A percentile compares a stretch with the other conserved stretches of the same genome.
Evolutionary conservation across 768 basidiomycete genomes (phyloP).

Genomic region (Leccinellum luteum): DNA sequence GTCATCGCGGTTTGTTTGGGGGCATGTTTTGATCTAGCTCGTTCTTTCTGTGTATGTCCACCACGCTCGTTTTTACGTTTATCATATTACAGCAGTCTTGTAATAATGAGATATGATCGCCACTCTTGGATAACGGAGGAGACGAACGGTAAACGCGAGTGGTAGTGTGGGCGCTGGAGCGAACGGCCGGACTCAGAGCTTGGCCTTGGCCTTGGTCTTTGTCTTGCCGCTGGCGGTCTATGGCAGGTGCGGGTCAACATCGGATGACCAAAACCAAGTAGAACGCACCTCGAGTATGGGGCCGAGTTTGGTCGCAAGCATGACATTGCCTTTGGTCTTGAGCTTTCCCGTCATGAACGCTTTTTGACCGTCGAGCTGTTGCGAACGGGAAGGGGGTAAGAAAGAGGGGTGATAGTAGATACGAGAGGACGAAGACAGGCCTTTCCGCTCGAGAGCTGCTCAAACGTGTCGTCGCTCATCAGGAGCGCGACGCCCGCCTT

Average conservation of each 20-base stretch:
- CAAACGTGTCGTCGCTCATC: conserved; percentile 73
- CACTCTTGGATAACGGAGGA: conserved; percentile 10
- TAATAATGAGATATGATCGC: conserved; percentile 20
- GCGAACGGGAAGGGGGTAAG: too few relatives aligned
- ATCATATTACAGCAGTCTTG: conserved; percentile 1
- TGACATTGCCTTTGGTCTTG: conserved; percentile 89
- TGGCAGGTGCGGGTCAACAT: neutral
- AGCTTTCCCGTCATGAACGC: conserved; percentile 95
- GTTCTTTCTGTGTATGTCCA: neutral
- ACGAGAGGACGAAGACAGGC: neutral
- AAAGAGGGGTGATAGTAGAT: too few relatives aligned
- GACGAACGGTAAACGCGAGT: neutral
- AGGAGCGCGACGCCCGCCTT: conserved; percentile 84
- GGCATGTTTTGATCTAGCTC: conserved; percentile 58
- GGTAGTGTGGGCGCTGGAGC: neutral
- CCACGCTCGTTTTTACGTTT: conserved; percentile 9
- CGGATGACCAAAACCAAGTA: neutral
- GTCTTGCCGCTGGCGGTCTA: conserved; percentile 27
- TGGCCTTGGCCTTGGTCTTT: conserved; percentile 36
- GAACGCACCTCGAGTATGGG: conserved; percentile 67
- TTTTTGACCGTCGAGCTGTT: conserved; percentile 83
- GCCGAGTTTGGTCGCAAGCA: conserved; percentile 92
- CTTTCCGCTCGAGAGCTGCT: conserved; percentile 70
- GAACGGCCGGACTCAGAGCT: conserved; percentile 31
- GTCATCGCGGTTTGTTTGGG: conserved; percentile 78